Percentiles rank a stretch among this genome's conserved stretches.
These are phyloP conservation scores for Trichomonas gallinae DNA, from an alignment of 208 protist genomes.

Conservation along the genomic window DNA sequence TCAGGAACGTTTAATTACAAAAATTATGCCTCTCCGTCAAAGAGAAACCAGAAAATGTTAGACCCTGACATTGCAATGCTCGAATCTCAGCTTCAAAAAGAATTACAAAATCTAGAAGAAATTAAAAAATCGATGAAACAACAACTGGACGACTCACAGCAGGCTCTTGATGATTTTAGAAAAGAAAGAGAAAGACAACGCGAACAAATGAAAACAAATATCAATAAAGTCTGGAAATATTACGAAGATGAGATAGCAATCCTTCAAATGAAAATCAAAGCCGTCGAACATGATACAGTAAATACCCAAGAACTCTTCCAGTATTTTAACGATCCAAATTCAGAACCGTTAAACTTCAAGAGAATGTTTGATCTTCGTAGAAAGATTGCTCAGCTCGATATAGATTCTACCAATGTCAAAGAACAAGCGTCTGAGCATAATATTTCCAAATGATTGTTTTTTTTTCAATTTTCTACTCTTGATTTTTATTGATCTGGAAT, in stretches of 20 bases:
- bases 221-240: not conserved
- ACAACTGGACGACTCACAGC: not conserved
- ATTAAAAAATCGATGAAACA: not conserved
- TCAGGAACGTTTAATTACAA: not conserved
- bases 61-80: not conserved
- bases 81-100: not conserved
- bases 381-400: not conserved
- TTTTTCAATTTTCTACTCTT: too few species aligned
- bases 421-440: not conserved
- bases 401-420: not conserved
- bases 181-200: not conserved
- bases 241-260: not conserved
- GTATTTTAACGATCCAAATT: not conserved
- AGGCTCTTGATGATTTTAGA: not conserved
- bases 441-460: not conserved
- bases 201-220: not conserved
- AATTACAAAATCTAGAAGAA: not conserved
- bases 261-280: not conserved
- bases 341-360: not conserved
- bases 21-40: not conserved
- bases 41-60: not conserved
- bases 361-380: not conserved
- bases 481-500: too few species aligned
- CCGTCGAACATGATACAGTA: not conserved
- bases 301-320: not conserved